These are phyloP conservation scores for Boehmeria nivea DNA, from an alignment of 306 rosid genomes.

Conservation along the genomic window DNA sequence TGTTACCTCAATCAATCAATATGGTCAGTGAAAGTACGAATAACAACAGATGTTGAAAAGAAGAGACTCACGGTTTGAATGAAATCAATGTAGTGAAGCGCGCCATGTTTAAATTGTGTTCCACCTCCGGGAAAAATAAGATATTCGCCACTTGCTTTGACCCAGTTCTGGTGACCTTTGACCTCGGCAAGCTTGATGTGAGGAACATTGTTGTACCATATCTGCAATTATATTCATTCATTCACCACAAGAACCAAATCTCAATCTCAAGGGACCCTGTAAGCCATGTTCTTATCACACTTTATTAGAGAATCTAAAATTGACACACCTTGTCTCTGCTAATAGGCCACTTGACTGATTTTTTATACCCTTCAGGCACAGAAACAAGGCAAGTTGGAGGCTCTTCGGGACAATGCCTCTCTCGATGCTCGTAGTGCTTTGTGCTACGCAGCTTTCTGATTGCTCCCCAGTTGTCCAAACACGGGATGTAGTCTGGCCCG, in stretches of 20 bases:
- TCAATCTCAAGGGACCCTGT: conserved; percentile 24
- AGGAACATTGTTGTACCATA: conserved; percentile 77
- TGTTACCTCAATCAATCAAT: too few relatives aligned
- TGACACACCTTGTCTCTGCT: conserved; percentile 70
- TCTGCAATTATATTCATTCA: conserved; percentile 38
- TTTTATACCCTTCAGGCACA: conserved; percentile 65
- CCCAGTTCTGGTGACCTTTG: conserved; percentile 96
- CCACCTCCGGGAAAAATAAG: conserved; percentile 92
- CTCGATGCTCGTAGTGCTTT: conserved; percentile 63
- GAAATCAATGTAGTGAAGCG: conserved; percentile 81
- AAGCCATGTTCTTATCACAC: neutral
- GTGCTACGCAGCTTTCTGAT: conserved; percentile 53
- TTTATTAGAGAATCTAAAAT: neutral
- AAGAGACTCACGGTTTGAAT: conserved; percentile 58
- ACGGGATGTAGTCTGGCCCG: conserved; percentile 84
- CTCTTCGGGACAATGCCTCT: conserved; percentile 82
- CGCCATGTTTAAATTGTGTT: conserved; percentile 81
- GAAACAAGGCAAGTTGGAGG: conserved; percentile 70
- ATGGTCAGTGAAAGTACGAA: neutral
- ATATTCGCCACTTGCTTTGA: conserved; percentile 68
- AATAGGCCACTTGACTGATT: conserved; percentile 67
- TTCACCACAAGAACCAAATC: conserved; percentile 15
- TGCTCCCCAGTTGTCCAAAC: conserved; percentile 68
- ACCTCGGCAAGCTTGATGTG: conserved; percentile 63
- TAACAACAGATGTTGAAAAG: neutral